Percentiles rank a stretch among this genome's conserved stretches.
phyloP scores from a whole-genome alignment of 495 filamentous ascomycete genomes.

The Margaritispora aquatica region DNA sequence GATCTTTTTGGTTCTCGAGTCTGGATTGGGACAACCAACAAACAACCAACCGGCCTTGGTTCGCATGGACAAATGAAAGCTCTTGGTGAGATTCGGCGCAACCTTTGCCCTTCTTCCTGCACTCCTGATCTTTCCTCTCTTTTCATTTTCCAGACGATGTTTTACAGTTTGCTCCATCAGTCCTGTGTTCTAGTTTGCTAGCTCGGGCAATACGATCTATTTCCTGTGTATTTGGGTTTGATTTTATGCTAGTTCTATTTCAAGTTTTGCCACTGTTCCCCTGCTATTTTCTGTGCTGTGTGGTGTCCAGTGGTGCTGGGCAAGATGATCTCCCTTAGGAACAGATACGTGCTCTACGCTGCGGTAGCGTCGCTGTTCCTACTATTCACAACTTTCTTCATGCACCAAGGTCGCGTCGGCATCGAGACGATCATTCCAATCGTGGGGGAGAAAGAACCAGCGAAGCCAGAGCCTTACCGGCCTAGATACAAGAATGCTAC shows the following conservation, averaged over 20 bases:
- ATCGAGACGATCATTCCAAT: background rate
- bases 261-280: background rate
- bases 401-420: background rate
- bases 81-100: too few species aligned
- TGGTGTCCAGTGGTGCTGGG: too few species aligned
- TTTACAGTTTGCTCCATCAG: background rate
- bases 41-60: too few species aligned
- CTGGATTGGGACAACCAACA: too few species aligned
- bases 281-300: background rate
- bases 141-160: background rate
- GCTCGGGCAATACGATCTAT: too few species aligned
- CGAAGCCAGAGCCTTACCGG: background rate
- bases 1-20: background rate
- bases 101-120: background rate
- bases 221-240: too few species aligned
- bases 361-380: background rate
- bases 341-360: background rate
- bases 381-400: background rate
- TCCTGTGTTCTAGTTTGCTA: background rate
- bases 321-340: background rate
- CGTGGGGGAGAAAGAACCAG: background rate
- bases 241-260: too few species aligned
- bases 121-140: background rate
- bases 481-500: background rate
- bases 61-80: background rate